Percentiles rank a stretch among this genome's conserved stretches.
Conservation (phyloP, 306 rosid species). For the Luffa aegyptiaca region DNA sequence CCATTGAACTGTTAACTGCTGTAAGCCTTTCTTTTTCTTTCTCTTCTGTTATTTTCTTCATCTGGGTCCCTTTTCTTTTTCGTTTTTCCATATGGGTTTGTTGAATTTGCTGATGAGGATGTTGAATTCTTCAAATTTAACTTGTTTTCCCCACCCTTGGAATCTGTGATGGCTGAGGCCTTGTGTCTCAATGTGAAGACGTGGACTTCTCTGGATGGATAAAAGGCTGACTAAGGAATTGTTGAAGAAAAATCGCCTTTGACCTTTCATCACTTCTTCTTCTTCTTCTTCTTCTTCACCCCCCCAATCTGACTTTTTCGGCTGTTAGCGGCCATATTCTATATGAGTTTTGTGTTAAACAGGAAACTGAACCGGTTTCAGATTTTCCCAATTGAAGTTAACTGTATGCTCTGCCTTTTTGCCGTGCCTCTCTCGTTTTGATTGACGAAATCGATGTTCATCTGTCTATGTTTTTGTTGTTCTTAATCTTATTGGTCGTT, state of each 20-base stretch:
- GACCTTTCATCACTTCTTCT: slow-evolving; percentile 24
- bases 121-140: slow-evolving; percentile 17
- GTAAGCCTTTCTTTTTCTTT: slow-evolving; percentile 34
- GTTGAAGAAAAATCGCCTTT: slow-evolving; percentile 24
- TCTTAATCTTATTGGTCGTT: slow-evolving; percentile 27
- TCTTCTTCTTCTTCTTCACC: background rate
- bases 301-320: slow-evolving; percentile 12
- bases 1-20: slow-evolving; percentile 22
- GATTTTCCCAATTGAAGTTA: slow-evolving; percentile 2
- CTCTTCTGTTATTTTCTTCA: background rate
- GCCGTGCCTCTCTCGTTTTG: background rate
- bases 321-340: slow-evolving; percentile 19
- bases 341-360: slow-evolving; percentile 26
- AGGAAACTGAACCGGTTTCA: background rate
- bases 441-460: background rate
- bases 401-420: background rate
- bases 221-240: slow-evolving; percentile 26
- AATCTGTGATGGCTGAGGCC: slow-evolving; percentile 1
- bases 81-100: background rate
- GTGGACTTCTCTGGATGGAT: slow-evolving; percentile 29
- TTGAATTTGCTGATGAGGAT: slow-evolving; percentile 1
- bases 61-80: background rate
- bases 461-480: slow-evolving; percentile 11
- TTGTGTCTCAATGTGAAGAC: slow-evolving; percentile 36
- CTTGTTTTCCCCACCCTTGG: slow-evolving; percentile 10